A percentile compares a stretch with the other conserved stretches of the same genome.
phyloP scores from a whole-genome alignment of 1,139 yeast species.

The Lodderomyces beijingensis region DNA sequence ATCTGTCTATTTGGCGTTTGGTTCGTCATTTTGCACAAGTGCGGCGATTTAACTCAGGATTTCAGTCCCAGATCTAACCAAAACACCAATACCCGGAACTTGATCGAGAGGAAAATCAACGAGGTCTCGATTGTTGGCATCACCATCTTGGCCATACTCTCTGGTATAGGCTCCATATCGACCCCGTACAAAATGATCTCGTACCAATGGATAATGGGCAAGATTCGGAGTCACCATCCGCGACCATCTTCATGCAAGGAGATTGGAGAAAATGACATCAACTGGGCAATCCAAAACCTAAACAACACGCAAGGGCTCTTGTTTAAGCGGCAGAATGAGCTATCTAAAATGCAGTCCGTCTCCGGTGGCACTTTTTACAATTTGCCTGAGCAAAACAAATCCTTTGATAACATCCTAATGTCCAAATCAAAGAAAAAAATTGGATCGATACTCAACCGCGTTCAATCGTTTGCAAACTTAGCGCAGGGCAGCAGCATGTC shows the following conservation, averaged over 20 bases:
- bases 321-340: conserved; percentile 28
- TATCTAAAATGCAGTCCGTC: conserved; percentile 19
- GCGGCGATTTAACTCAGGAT: conserved; percentile 32
- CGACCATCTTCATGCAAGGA: background rate
- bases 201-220: background rate
- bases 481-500: conserved; percentile 17
- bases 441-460: conserved; percentile 27
- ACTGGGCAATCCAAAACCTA: conserved; percentile 30
- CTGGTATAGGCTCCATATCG: conserved; percentile 75
- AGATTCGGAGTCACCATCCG: background rate
- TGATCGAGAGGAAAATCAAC: conserved; percentile 44
- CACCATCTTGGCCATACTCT: conserved; percentile 62
- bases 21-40: conserved; percentile 32
- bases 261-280: conserved; percentile 20
- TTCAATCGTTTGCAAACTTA: conserved; percentile 41
- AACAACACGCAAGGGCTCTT: conserved; percentile 37
- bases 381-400: conserved; percentile 12
- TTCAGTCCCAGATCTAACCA: conserved; percentile 18
- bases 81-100: conserved; percentile 9
- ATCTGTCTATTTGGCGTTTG: conserved; percentile 19
- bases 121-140: conserved; percentile 69
- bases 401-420: conserved; percentile 13
- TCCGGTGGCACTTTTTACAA: conserved; percentile 29
- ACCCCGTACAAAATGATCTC: conserved; percentile 40
- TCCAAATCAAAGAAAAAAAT: conserved; percentile 9